Conservation (phyloP, 2,329 filamentous ascomycete genomes). For the Penicillium sp. region DNA sequence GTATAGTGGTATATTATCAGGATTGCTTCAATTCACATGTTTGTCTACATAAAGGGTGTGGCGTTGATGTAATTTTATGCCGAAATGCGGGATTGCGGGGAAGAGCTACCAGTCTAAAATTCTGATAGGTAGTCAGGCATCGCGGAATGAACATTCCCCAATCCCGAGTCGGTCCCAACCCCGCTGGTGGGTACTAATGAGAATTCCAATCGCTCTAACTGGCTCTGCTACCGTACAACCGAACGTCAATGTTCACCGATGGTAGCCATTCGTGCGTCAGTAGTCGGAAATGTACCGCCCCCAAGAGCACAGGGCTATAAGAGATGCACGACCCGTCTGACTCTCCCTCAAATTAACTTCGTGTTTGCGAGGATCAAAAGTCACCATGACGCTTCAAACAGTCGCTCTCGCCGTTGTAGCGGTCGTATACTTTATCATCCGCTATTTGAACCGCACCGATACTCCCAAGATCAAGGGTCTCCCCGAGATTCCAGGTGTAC, state of each 20-base stretch:
- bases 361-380: neutral
- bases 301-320: neutral
- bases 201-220: neutral
- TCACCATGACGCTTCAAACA: conserved; percentile 33
- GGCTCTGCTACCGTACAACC: neutral
- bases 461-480: conserved; percentile 61
- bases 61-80: neutral
- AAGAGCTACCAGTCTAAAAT: neutral
- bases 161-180: neutral
- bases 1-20: too few species aligned
- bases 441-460: conserved; percentile 54
- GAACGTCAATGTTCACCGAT: neutral
- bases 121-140: neutral
- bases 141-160: neutral
- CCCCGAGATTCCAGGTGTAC: conserved; percentile 62
- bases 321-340: neutral
- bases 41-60: too few species aligned
- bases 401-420: conserved; percentile 35
- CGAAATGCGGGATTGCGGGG: neutral
- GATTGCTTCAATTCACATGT: too few species aligned
- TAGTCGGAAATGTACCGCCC: conserved; percentile 3
- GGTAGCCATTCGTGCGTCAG: neutral
- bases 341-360: neutral
- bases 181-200: neutral
- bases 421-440: conserved; percentile 42